phyloP scores from a whole-genome alignment of 1,139 yeast species.

The Casaregolazyma suthepensis region DNA sequence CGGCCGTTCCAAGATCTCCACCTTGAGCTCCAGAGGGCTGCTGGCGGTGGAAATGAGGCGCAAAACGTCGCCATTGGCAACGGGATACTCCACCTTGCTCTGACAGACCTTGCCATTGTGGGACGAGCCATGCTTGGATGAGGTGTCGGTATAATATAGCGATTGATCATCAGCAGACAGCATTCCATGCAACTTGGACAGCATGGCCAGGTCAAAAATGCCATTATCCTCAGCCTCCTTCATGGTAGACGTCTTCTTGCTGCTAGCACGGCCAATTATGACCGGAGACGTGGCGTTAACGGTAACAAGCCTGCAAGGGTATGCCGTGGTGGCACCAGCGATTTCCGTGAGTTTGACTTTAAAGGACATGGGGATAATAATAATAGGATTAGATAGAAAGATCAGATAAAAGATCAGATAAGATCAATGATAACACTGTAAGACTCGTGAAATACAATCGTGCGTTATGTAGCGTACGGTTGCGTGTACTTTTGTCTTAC shows the following conservation, averaged over 20 bases:
- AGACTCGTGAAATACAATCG: background rate
- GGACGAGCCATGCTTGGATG: slow-evolving; percentile 19
- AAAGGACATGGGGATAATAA: background rate
- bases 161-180: slow-evolving; percentile 11
- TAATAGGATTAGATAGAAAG: background rate
- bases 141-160: slow-evolving; percentile 16
- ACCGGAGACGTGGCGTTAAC: background rate
- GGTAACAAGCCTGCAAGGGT: background rate
- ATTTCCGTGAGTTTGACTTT: background rate
- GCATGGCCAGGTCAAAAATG: slow-evolving; percentile 16
- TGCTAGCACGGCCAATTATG: slow-evolving; percentile 13
- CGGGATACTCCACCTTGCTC: background rate
- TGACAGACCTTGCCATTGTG: slow-evolving; percentile 11
- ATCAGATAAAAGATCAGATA: background rate
- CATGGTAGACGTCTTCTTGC: slow-evolving; percentile 4
- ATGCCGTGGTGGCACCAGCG: background rate
- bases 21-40: slow-evolving; percentile 1
- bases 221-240: slow-evolving; percentile 14
- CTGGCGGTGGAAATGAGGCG: slow-evolving; percentile 38
- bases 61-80: slow-evolving; percentile 44
- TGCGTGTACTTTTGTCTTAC: background rate
- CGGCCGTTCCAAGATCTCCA: slow-evolving; percentile 8
- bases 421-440: background rate
- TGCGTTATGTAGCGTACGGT: background rate
- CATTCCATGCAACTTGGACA: slow-evolving; percentile 21